Evolutionary conservation across 129 eudicot genomes (phyloP), one percentile per base, ranked within the genome.

Genomic region (Saussurea involucrata): DNA sequence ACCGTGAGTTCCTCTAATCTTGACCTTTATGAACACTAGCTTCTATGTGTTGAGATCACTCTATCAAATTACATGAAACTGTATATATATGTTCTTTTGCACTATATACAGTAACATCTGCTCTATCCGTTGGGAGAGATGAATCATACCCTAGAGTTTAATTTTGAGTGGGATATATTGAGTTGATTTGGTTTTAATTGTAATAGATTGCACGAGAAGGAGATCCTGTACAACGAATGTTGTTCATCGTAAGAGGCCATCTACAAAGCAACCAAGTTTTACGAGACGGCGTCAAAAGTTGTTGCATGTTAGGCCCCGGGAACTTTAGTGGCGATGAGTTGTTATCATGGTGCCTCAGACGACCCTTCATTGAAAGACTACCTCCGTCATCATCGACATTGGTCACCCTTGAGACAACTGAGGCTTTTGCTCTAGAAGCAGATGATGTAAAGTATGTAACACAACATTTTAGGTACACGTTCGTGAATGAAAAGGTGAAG

Each of bases 291-390:
- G 90, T 95, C 18, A 75, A 88, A 74, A 92, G 97, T 65, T 87
- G 95, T 75, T 95, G 99, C 86, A 95, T 95, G 99, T 81, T 95
- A 69, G 99, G 99, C 76, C 99, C 99, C 0, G 99, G 99, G 15
- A 95, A 95, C 83, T 95, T 95, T 78, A 89, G 95, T 2, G 99
- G 99, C 0, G 99, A 95, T 22, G 99, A 95, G 84, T 96, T 95
- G 22, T 80, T 95, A 55, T 92, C 97, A 4, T 95, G 99, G 99
- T 95, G 99, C 74, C 87, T 95, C 0, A 72, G 97, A 6, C 55
- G 92, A 8, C 99, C 99, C 15, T 95, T 95, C 58, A 82, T 95
- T 0, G 99, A 95, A 68, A 66, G 97, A 63, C 80, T 95, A 3
- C 99, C 99, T 1, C 97, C 99, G 0, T 92, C 99, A 32, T 88